Percentiles rank a stretch among this genome's conserved stretches.
These are phyloP conservation scores for Exsudoporus frostii DNA, from an alignment of 768 basidiomycete species.

Conservation along the genomic window DNA sequence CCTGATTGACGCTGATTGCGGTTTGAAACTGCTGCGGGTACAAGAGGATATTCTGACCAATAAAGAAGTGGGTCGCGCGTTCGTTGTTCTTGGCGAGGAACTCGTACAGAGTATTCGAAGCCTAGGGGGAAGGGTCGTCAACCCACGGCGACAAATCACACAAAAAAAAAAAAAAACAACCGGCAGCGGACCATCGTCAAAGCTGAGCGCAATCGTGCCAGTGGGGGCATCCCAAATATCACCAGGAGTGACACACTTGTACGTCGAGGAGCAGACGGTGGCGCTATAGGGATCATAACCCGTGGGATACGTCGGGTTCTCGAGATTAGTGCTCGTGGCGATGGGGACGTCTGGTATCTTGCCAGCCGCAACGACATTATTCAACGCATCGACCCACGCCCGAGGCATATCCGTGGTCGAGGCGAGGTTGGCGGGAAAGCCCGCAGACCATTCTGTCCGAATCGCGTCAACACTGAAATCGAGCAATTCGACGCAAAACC, in stretches of 20 bases:
- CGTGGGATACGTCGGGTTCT: constrained; percentile 37
- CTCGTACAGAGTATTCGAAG: constrained; percentile 49
- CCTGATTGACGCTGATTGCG: constrained; percentile 41
- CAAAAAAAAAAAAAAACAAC: constrained; percentile 26
- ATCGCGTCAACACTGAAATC: neutral
- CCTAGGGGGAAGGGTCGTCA: constrained; percentile 28
- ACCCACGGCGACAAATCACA: neutral
- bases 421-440: constrained; percentile 55
- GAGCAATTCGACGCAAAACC: constrained; percentile 9
- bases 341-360: constrained; percentile 68
- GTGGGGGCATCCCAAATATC: constrained; percentile 78
- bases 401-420: constrained; percentile 53
- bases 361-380: constrained; percentile 61
- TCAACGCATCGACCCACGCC: constrained; percentile 70
- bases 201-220: constrained; percentile 61
- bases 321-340: constrained; percentile 36
- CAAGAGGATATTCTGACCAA: constrained; percentile 70
- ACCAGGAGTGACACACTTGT: constrained; percentile 56
- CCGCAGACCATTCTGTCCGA: constrained; percentile 55
- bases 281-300: constrained; percentile 42
- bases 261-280: constrained; percentile 73
- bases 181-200: constrained; percentile 77
- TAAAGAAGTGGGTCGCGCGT: constrained; percentile 86
- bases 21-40: constrained; percentile 53
- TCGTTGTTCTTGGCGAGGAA: constrained; percentile 67